Base-by-base conservation (phyloP, 2,329 filamentous ascomycete species). In the Aspergillus melleus region DNA sequence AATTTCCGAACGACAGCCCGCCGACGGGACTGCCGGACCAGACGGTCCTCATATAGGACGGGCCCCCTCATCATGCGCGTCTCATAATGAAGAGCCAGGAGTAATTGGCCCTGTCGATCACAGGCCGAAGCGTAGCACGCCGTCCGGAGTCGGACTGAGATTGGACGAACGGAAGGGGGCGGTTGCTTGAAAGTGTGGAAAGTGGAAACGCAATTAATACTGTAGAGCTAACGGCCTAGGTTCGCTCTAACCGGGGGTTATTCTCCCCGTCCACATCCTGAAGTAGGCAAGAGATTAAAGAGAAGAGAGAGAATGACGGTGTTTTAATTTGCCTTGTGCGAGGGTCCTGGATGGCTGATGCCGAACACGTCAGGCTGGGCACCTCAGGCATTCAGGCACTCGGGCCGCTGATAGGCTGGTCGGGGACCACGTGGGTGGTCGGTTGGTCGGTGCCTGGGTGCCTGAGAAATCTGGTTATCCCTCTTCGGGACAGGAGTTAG, bases 1-100 rank as follows among this genome's bases (percentile, higher is more conserved):
- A 50, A 16, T 49, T 54, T 55, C 39, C 42, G 49, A 2, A 20
- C 6, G 20, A 6, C 32, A 2, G 42, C 36, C 44, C 53, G 42
- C 14, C 49, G 32, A 54, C 42, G 11, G 24, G 44, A n/a, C 50
- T 16, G 29, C 16, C 47, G 53, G 54, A 39, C 19, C 49, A 39
- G 59, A 29, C 39, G 47, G 51, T 57, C 55, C 19, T 64, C 50
- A 55, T 66, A 61, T 59, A 66, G 42, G 12, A 20, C 44, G 19
- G 4, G 20, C 2, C 55, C 62, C 55, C 57, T 67, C 65, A 66
- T 67, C 22, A 19, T 52, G 22, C 20, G 14, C 39, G 39, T 53
- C 24, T 42, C 61, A 55, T 51, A 39, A 24, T 55, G 54, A 52
- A 52, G 44, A 4, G 6, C n/a, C 42, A 32, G 12, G 36, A 8